Percentiles rank a stretch among this genome's conserved stretches.
These are phyloP conservation scores for Macrophomina phaseolina DNA, from an alignment of 2,329 filamentous ascomycete species.

Conservation along the genomic window DNA sequence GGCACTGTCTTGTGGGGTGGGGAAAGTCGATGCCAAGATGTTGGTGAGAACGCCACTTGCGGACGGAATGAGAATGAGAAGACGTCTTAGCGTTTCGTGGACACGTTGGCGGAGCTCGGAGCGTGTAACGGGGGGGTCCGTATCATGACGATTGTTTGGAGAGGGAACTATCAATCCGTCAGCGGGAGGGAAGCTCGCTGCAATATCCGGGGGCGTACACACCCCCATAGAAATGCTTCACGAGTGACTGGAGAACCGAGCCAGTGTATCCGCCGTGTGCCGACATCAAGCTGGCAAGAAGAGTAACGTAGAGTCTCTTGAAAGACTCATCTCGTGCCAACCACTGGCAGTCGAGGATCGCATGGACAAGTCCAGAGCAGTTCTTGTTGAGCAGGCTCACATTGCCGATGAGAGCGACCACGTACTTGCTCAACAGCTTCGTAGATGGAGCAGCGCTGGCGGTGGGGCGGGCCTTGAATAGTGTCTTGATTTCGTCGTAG, in stretches of 20 bases:
- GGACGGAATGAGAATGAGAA: slow-evolving; percentile 82
- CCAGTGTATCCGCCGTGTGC: slow-evolving; percentile 80
- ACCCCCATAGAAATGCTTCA: slow-evolving; percentile 73
- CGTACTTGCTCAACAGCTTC: slow-evolving; percentile 61
- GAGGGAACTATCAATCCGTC: slow-evolving; percentile 57
- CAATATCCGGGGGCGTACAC: slow-evolving; percentile 37
- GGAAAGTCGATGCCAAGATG: slow-evolving; percentile 72
- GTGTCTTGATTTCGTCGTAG: slow-evolving; percentile 62
- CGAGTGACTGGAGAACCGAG: slow-evolving; percentile 77
- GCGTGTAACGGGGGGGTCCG: slow-evolving; percentile 64
- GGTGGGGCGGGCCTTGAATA: slow-evolving; percentile 56
- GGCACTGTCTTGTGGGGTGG: slow-evolving; percentile 76
- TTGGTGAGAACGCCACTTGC: slow-evolving; percentile 72
- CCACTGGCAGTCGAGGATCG: slow-evolving; percentile 65
- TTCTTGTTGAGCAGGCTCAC: slow-evolving; percentile 61
- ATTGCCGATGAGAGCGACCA: slow-evolving; percentile 63
- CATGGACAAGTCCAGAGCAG: slow-evolving; percentile 63
- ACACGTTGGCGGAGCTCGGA: slow-evolving; percentile 73
- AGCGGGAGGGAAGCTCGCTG: slow-evolving; percentile 32
- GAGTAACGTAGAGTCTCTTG: slow-evolving; percentile 61
- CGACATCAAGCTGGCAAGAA: slow-evolving; percentile 71
- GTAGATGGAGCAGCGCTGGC: slow-evolving; percentile 58
- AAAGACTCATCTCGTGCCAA: slow-evolving; percentile 66
- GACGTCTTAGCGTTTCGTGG: slow-evolving; percentile 75
- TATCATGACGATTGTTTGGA: slow-evolving; percentile 58